Evolutionary conservation across 495 filamentous ascomycete species (phyloP).

Genomic region (Choiromyces venosus): DNA sequence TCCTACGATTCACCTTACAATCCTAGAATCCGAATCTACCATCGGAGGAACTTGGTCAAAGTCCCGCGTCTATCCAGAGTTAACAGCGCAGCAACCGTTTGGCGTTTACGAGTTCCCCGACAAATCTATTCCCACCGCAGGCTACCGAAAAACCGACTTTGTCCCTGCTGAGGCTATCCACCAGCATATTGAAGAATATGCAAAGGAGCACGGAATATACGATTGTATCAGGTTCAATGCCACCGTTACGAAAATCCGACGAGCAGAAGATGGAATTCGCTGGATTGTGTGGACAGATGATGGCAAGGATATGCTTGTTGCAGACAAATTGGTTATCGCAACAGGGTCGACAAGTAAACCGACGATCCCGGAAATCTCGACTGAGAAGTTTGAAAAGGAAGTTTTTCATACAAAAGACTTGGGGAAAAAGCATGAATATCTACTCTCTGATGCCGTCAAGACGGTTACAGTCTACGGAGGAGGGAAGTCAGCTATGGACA

Average conservation of each 20-base stretch:
- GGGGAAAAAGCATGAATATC: constrained; percentile 29
- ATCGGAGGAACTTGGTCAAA: constrained; percentile 51
- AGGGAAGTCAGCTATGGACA: constrained; percentile 48
- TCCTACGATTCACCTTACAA: constrained; percentile 39
- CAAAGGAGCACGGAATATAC: constrained; percentile 42
- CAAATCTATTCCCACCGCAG: not conserved
- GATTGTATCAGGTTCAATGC: constrained; percentile 42
- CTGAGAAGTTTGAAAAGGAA: constrained; percentile 32
- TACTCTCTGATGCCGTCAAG: constrained; percentile 23
- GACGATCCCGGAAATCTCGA: constrained; percentile 42
- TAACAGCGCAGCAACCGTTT: constrained; percentile 41
- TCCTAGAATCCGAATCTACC: constrained; percentile 47
- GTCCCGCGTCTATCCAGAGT: constrained; percentile 47
- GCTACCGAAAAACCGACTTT: not conserved
- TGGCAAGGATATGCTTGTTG: constrained; percentile 6
- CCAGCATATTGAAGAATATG: constrained; percentile 16
- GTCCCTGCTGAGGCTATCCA: constrained; percentile 12
- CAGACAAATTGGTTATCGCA: constrained; percentile 46
- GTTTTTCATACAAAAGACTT: constrained; percentile 44
- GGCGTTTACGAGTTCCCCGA: constrained; percentile 18
- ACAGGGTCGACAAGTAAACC: constrained; percentile 45
- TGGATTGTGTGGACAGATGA: constrained; percentile 22
- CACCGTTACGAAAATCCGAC: constrained; percentile 30
- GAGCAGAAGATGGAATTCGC: constrained; percentile 30
- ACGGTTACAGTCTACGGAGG: constrained; percentile 45